phyloP scores from a whole-genome alignment of 805 yeast species.

The Saturnispora sekii region DNA sequence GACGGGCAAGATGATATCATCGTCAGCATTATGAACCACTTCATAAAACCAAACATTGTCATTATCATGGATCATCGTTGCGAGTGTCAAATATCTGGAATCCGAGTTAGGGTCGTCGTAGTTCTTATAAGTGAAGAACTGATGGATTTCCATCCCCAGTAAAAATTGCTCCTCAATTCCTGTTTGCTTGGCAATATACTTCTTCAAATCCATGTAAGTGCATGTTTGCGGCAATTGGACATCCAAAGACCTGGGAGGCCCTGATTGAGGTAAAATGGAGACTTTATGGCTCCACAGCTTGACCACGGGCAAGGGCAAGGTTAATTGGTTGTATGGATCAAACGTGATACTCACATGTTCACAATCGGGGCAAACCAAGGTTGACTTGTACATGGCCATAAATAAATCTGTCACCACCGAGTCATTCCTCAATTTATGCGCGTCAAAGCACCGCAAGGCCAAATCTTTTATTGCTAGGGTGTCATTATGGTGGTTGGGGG shows the following conservation, averaged over 20 bases:
- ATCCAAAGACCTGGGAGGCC: conserved; percentile 44
- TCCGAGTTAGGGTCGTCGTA: conserved; percentile 48
- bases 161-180: conserved; percentile 30
- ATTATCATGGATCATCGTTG: conserved; percentile 50
- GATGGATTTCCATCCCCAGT: conserved; percentile 54
- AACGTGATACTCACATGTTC: conserved; percentile 73
- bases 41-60: conserved; percentile 62
- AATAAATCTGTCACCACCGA: conserved; percentile 79
- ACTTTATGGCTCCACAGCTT: conserved; percentile 63
- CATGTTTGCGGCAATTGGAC: conserved; percentile 64
- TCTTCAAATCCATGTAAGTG: conserved; percentile 52
- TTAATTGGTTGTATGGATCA: conserved; percentile 87
- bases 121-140: conserved; percentile 56
- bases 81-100: conserved; percentile 52
- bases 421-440: conserved; percentile 72
- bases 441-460: conserved; percentile 72
- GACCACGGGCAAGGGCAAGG: conserved; percentile 77
- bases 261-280: conserved; percentile 49
- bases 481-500: conserved; percentile 51
- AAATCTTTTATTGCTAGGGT: conserved; percentile 43
- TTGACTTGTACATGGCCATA: conserved; percentile 85
- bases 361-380: conserved; percentile 82
- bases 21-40: conserved; percentile 29
- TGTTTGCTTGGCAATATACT: conserved; percentile 45
- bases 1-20: conserved; percentile 53